phyloP scores from a whole-genome alignment of 768 basidiomycete species.

The Tephrocybe sp. region DNA sequence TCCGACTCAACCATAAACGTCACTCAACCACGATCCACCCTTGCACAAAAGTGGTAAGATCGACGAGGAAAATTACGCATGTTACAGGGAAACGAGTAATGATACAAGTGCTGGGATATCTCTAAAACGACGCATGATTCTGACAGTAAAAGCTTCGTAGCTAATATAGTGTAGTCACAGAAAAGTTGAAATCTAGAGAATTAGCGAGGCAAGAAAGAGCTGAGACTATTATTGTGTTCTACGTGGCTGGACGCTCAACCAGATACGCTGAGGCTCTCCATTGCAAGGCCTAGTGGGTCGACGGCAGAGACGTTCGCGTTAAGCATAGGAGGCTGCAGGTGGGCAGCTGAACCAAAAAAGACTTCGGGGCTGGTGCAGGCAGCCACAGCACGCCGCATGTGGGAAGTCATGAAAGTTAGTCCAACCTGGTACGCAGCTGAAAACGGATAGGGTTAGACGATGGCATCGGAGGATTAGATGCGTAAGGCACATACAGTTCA shows the following conservation, averaged over 20 bases:
- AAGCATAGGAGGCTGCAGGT: conserved; percentile 34
- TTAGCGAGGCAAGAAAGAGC: conserved; percentile 1
- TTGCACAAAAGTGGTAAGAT: neutral
- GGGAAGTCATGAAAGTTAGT: conserved; percentile 87
- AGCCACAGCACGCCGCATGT: conserved; percentile 95
- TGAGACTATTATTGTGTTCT: neutral
- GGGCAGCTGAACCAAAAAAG: conserved; percentile 65
- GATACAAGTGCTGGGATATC: conserved; percentile 9
- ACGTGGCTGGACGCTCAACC: neutral
- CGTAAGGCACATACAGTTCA: conserved; percentile 68
- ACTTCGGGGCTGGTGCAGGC: conserved; percentile 93
- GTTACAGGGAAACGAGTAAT: conserved; percentile 3
- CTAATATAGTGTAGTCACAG: neutral
- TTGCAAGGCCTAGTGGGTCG: conserved; percentile 63
- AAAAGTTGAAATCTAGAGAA: neutral
- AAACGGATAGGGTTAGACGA: conserved; percentile 6
- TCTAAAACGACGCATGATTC: conserved; percentile 6
- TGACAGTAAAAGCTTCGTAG: neutral
- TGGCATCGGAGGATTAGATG: neutral
- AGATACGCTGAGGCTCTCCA: conserved; percentile 50
- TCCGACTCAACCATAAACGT: neutral
- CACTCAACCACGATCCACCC: neutral
- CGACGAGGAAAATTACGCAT: neutral
- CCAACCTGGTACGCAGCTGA: conserved; percentile 95
- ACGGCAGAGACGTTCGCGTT: conserved; percentile 39